Conservation (phyloP, 495 filamentous ascomycete genomes). For the Cryomyces minteri region DNA sequence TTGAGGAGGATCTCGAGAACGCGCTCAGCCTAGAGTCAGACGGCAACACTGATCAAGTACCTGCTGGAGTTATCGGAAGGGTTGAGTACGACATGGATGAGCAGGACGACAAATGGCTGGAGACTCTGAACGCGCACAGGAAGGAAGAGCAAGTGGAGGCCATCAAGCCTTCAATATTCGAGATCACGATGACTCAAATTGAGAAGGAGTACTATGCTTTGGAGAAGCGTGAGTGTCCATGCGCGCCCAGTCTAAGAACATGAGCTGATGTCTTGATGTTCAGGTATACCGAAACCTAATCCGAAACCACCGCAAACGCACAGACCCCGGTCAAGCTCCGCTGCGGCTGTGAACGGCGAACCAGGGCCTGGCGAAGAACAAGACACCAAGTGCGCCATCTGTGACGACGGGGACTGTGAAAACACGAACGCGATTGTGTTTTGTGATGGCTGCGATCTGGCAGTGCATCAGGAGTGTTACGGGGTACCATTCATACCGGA, state of each 20-base stretch:
- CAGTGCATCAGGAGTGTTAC: slow-evolving; percentile 98
- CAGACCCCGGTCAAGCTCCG: slow-evolving; percentile 75
- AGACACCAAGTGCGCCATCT: slow-evolving; percentile 93
- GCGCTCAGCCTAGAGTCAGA: slow-evolving; percentile 37
- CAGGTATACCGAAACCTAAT: slow-evolving; percentile 75
- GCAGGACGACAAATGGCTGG: slow-evolving; percentile 93
- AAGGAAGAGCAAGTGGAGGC: slow-evolving; percentile 51
- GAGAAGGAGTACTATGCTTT: slow-evolving; percentile 97
- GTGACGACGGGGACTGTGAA: slow-evolving; percentile 95
- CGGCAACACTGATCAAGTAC: slow-evolving; percentile 25
- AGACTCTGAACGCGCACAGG: slow-evolving; percentile 60
- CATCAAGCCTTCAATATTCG: slow-evolving; percentile 84
- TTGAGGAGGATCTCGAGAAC: slow-evolving; percentile 70
- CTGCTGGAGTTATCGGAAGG: slow-evolving; percentile 37
- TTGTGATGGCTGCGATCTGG: slow-evolving; percentile 93
- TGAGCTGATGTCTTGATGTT: not conserved
- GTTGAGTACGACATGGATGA: slow-evolving; percentile 99
- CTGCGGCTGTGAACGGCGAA: slow-evolving; percentile 82
- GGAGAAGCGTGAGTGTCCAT: slow-evolving; percentile 45
- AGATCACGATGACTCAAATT: slow-evolving; percentile 95
- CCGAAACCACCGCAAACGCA: slow-evolving; percentile 90
- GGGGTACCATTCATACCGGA: slow-evolving; percentile 97
- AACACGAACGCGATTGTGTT: slow-evolving; percentile 99
- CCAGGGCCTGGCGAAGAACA: slow-evolving; percentile 74
- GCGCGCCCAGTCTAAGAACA: not conserved